Evolutionary conservation across 202 grass and related monocot genomes (phyloP), one percentile per base, ranked within the genome.

Genomic region (Schoenoplectus tabernaemontani): DNA sequence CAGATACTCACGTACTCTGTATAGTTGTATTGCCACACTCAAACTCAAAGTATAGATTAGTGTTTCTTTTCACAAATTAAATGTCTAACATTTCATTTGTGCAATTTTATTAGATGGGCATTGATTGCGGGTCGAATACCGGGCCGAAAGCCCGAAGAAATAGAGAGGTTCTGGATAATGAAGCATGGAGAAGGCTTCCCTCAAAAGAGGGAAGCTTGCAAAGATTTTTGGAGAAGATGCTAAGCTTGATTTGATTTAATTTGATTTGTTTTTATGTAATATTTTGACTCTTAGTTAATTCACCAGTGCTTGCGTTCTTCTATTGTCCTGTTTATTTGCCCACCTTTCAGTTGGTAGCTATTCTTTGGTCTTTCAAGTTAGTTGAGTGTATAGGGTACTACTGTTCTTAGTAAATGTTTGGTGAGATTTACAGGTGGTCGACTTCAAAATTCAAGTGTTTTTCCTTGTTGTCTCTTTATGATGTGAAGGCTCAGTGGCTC

Each of bases 131-230:
- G 85, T 0, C 61, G 85, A 7, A 83, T 87, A 43, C 85, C 85
- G 1, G 80, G 85, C 38, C 48, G 85, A n/a, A 83, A 83, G 11
- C 72, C 85, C 0, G 85, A 87, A 78, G 85, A 87, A 61, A 87
- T 87, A 48, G 85, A 87, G 62, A 87, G 85, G 74, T 87, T 79
- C 72, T 87, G 85, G 85, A 54, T 83, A 61, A 87, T 83, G 85
- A 87, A 51, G 72, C 85, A 87, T 67, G 47, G 71, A 24, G 79
- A 86, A 67, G 67, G 32, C 1, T 82, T 86, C 57, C 43, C 78
- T 62, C 57, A 83, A 2, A 83, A 77, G 39, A 77, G 9, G 38
- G 32, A 43, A 41, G 8, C 20, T 42, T 23, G 56, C 76, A 61
- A 61, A 22, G 53, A 80, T 64, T 47, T 41, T n/a, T 62, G 77